Evolutionary conservation across 345 rosid species (phyloP).

Genomic region (Hibiscus syriacus): DNA sequence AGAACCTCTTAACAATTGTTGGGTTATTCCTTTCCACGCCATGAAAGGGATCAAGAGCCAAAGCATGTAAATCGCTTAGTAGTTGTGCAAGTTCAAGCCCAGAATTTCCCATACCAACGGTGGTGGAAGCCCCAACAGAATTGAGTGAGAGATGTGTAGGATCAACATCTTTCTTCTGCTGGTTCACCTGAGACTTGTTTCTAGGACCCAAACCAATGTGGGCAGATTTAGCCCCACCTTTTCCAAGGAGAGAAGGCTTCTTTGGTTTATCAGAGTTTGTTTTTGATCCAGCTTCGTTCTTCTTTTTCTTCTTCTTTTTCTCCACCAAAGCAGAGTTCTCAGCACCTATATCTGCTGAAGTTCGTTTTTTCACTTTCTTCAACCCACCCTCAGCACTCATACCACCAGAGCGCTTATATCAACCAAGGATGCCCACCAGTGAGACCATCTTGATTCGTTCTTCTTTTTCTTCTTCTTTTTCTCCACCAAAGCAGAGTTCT

Average conservation of each 20-base stretch:
- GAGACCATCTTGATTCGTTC: conserved; percentile 34
- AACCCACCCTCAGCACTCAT: conserved; percentile 27
- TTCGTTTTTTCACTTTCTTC: conserved; percentile 59
- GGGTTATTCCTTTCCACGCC: conserved; percentile 45
- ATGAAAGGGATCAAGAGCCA: conserved; percentile 69
- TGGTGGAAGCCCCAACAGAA: conserved; percentile 18
- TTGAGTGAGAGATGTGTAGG: conserved; percentile 6
- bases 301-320: conserved; percentile 60
- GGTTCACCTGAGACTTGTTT: conserved; percentile 23
- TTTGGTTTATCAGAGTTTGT: conserved; percentile 34
- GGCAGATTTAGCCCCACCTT: conserved; percentile 34
- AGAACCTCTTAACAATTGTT: conserved; percentile 40
- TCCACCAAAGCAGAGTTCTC: conserved; percentile 29
- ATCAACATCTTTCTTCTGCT: conserved; percentile 37
- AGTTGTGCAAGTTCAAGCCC: conserved; percentile 46
- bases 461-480: conserved; percentile 62
- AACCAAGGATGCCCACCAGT: conserved; percentile 20
- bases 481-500: conserved; percentile 26
- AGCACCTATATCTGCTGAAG: conserved; percentile 29
- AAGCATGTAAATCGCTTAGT: conserved; percentile 59
- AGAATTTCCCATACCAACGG: conserved; percentile 18
- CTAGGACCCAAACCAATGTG: conserved; percentile 23
- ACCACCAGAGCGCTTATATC: conserved; percentile 27
- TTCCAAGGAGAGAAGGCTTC: conserved; percentile 37
- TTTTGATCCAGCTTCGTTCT: conserved; percentile 37